These are phyloP conservation scores for Diaporthe velutina DNA, from an alignment of 2,329 filamentous ascomycete species.

Conservation along the genomic window DNA sequence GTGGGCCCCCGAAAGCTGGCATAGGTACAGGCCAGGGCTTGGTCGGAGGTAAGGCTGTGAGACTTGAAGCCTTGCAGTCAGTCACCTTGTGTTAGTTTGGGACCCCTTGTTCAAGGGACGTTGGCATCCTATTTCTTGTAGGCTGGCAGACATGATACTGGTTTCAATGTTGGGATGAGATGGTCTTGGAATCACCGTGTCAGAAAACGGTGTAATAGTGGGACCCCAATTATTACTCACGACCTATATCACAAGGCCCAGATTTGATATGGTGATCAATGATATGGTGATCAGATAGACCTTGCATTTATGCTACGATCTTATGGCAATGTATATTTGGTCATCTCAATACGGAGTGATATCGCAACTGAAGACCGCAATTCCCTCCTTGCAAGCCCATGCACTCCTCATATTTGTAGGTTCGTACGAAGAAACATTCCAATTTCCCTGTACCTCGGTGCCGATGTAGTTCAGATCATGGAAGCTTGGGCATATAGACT, in stretches of 20 bases:
- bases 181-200: not conserved
- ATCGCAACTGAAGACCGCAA: not conserved
- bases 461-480: not conserved
- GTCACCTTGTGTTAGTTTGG: not conserved
- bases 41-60: constrained; percentile 13
- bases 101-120: not conserved
- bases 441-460: not conserved
- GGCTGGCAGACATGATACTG: constrained; percentile 11
- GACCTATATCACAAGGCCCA: not conserved
- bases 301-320: constrained; percentile 5
- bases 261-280: constrained; percentile 1
- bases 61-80: not conserved
- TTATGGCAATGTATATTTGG: not conserved
- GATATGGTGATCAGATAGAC: not conserved
- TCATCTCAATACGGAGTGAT: not conserved
- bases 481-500: not conserved
- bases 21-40: not conserved
- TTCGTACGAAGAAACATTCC: not conserved
- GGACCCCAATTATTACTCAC: not conserved
- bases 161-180: constrained; percentile 19
- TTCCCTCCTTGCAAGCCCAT: not conserved
- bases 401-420: not conserved
- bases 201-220: constrained; percentile 8
- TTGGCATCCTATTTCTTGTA: not conserved
- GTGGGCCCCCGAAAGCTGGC: not conserved